These are phyloP conservation scores for Xylariaceae sp. DNA, from an alignment of 2,329 filamentous ascomycete genomes.

Conservation along the genomic window DNA sequence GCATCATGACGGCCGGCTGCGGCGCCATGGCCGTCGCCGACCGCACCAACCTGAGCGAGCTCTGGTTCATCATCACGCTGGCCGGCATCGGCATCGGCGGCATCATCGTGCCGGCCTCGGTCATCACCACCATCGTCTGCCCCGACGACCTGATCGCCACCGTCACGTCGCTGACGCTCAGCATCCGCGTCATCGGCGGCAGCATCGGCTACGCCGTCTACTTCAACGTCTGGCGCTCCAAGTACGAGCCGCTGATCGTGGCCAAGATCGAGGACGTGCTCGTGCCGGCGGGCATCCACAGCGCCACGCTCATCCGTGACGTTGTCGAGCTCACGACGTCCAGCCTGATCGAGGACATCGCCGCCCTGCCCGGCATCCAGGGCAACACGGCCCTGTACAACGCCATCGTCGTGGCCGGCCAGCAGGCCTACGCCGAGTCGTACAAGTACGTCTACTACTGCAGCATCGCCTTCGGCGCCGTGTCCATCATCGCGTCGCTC, in stretches of 20 bases:
- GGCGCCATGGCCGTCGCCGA: neutral
- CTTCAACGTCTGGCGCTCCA: conserved; percentile 1
- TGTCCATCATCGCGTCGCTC: neutral
- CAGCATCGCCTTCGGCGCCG: neutral
- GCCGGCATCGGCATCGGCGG: neutral
- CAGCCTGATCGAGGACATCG: neutral
- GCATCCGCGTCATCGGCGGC: neutral
- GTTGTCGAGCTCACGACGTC: neutral
- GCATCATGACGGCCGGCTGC: neutral
- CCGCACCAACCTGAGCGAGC: neutral
- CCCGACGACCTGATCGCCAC: neutral
- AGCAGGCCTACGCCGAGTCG: neutral
- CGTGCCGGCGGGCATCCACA: neutral
- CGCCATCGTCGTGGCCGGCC: neutral
- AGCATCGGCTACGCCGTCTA: conserved; percentile 1
- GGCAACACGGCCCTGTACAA: neutral
- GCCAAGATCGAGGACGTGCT: neutral
- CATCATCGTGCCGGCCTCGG: neutral
- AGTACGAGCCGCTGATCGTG: neutral
- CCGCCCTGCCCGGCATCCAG: neutral
- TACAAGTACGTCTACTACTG: neutral
- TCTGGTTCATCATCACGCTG: neutral
- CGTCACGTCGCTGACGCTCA: neutral
- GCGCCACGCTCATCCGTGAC: neutral
- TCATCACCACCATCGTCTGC: conserved; percentile 1